Evolutionary conservation across 345 rosid genomes (phyloP), one percentile per base, ranked within the genome.

Genomic region (Hevea brasiliensis): DNA sequence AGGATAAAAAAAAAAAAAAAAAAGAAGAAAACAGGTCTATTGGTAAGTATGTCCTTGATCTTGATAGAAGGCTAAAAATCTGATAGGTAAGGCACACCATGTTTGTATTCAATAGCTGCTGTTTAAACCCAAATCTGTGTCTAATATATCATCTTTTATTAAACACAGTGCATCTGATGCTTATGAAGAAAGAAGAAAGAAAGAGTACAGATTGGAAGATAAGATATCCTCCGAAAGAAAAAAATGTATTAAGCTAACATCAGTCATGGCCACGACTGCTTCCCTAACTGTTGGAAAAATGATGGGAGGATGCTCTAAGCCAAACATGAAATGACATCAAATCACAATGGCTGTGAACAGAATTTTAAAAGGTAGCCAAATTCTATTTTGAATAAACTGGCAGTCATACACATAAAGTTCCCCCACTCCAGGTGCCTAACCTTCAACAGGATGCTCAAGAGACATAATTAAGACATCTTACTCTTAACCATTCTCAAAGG

Each of bases 11-110:
- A 11, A 14, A 7, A n/a, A 47, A 26, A 12, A 51, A 67, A 51
- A 50, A 11, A 18, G 10, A 26, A 26, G 10, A 1, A 4, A 24
- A 26, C 15, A n/a, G 15, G 13, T 14, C 14, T 15, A 45, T 65
- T 64, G n/a, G 55, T 37, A n/a, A 70, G 54, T 41, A 56, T 56
- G 54, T 24, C 64, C 53, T 57, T 55, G 2, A 55, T 27, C 53
- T 57, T 55, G 7, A 55, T 27, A 42, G 1, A 27, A 23, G 20
- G 53, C 54, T 35, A 12, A 23, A 40, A 6, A 9, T 40, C 11
- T 0, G 69, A 65, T 69, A 21, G 17, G 29, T 47, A 42, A 15
- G 13, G 51, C 62, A 57, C 32, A 23, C 54, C 17, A 24, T 12
- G 69, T 56, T 40, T 20, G 40, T 3, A 21, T 20, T 24, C 11